A percentile compares a stretch with the other conserved stretches of the same genome.
Evolutionary conservation across 129 eudicot species (phyloP).

Genomic region (Tanacetum coccineum): DNA sequence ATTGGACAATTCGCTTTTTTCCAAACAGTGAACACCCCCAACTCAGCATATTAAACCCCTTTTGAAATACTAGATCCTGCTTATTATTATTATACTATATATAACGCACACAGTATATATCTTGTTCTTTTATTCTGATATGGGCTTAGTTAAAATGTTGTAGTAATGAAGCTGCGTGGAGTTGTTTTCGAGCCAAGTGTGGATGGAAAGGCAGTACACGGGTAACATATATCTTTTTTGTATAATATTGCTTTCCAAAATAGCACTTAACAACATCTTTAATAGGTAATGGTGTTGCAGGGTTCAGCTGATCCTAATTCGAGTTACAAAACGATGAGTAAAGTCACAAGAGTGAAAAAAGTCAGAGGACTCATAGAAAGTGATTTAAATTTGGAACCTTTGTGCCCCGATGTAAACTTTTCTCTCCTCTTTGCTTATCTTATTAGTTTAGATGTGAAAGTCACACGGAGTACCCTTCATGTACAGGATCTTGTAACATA

Average conservation of each 20-base stretch:
- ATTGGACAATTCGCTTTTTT: no score
- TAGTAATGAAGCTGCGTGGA: conserved; percentile 62
- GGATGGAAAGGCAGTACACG: conserved; percentile 68
- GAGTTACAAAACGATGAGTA: conserved; percentile 40
- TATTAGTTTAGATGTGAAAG: conserved; percentile 1
- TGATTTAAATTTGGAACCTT: conserved; percentile 54
- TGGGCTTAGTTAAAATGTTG: conserved; percentile 5
- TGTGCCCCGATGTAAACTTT: conserved; percentile 27
- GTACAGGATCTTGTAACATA: neutral
- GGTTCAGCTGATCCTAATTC: conserved; percentile 48
- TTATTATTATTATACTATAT: no score
- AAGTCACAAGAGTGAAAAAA: conserved; percentile 31
- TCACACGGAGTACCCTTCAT: neutral
- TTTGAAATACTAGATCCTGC: no score
- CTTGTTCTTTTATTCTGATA: conserved; percentile 1
- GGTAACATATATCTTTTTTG: conserved; percentile 30
- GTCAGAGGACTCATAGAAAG: conserved; percentile 36
- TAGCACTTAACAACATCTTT: conserved; percentile 14
- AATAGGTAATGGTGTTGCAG: conserved; percentile 34
- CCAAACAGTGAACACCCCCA: no score
- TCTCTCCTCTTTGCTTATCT: conserved; percentile 14
- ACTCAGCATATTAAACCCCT: no score
- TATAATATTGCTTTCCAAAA: neutral
- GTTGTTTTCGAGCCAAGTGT: conserved; percentile 67
- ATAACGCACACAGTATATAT: conserved; percentile 2